Percentiles rank a stretch among this genome's conserved stretches.
These are phyloP conservation scores for Sabuloglossum arenarium DNA, from an alignment of 495 filamentous ascomycete genomes.

Conservation along the genomic window DNA sequence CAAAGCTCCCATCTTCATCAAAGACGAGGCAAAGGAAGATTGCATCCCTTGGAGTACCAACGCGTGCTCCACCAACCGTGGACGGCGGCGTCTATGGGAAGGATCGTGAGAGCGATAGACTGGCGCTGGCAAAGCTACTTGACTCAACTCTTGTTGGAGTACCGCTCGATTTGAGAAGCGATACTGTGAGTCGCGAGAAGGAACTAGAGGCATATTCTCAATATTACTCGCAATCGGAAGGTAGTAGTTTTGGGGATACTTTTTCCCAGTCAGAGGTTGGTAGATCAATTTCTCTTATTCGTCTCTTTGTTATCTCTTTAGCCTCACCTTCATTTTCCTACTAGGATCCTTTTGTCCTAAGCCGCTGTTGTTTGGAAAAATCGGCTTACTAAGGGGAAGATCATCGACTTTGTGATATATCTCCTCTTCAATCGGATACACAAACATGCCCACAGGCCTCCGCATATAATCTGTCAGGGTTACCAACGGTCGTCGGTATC, in stretches of 20 bases:
- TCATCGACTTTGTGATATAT: slow-evolving; percentile 70
- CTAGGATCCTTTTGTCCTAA: not conserved
- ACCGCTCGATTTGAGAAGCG: slow-evolving; percentile 14
- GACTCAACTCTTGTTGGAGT: slow-evolving; percentile 48
- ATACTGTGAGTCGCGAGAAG: slow-evolving; percentile 18
- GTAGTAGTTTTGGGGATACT: slow-evolving; percentile 19
- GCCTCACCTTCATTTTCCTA: not conserved
- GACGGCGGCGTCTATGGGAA: slow-evolving; percentile 11
- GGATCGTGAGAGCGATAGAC: slow-evolving; percentile 15
- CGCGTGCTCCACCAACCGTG: not conserved
- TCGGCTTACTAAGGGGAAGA: slow-evolving; percentile 22
- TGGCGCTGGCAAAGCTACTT: slow-evolving; percentile 31
- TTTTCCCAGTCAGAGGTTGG: slow-evolving; percentile 40
- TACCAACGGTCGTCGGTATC: slow-evolving; percentile 27
- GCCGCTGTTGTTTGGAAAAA: not conserved
- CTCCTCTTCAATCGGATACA: slow-evolving; percentile 41
- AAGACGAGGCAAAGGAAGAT: slow-evolving; percentile 31
- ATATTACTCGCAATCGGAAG: slow-evolving; percentile 20
- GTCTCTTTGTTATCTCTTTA: not conserved
- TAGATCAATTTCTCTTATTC: not conserved
- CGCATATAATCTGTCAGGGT: slow-evolving; percentile 63
- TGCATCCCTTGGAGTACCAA: slow-evolving; percentile 12
- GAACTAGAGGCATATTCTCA: slow-evolving; percentile 52
- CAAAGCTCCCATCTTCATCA: slow-evolving; percentile 28
- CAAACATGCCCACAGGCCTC: slow-evolving; percentile 27